Evolutionary conservation across 768 basidiomycete genomes (phyloP).

Genomic region (Tylopilus subfusipes): DNA sequence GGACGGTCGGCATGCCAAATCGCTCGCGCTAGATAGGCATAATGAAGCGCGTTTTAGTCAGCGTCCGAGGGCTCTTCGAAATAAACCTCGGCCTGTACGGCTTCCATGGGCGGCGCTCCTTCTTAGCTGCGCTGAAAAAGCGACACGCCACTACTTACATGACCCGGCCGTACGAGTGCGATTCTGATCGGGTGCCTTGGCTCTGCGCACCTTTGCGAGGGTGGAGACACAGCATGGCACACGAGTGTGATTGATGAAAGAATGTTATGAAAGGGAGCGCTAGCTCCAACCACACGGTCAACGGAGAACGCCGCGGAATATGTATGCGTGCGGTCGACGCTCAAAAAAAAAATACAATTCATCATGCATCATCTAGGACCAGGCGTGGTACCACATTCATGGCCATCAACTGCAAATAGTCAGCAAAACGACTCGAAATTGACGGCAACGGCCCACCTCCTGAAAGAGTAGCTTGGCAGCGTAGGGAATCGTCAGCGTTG

Average conservation of each 20-base stretch:
- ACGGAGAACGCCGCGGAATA: not conserved
- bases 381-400: slow-evolving; percentile 97
- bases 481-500: slow-evolving; percentile 93
- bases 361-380: slow-evolving; percentile 74
- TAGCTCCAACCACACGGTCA: slow-evolving; percentile 3
- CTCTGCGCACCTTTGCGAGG: not conserved
- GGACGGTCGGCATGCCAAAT: too few relatives aligned
- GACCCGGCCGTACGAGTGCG: slow-evolving; percentile 7
- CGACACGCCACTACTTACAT: slow-evolving; percentile 8
- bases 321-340: not conserved
- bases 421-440: not conserved
- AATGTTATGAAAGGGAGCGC: not conserved
- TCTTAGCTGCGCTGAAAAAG: slow-evolving; percentile 6
- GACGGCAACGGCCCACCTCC: slow-evolving; percentile 52
- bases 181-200: not conserved
- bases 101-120: not conserved
- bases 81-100: not conserved
- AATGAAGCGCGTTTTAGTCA: not conserved
- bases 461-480: slow-evolving; percentile 92
- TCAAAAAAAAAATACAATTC: slow-evolving; percentile 1
- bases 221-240: slow-evolving; percentile 6
- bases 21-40: not conserved
- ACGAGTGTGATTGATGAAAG: not conserved
- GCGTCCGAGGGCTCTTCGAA: not conserved
- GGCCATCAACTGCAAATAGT: slow-evolving; percentile 70